Base-by-base conservation (phyloP, 805 yeast genomes). In the Saturnispora ahearnii region DNA sequence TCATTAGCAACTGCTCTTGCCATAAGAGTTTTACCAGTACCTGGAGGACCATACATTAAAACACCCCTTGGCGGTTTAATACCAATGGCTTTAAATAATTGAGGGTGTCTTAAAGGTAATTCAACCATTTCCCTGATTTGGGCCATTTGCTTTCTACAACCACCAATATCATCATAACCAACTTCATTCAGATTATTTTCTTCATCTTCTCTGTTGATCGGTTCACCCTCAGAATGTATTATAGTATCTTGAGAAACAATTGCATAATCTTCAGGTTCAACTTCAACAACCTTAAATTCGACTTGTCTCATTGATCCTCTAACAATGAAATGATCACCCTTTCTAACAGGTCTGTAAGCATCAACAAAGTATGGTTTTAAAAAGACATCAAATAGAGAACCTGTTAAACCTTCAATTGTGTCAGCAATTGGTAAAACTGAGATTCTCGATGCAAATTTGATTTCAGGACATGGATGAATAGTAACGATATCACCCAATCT, bases 1-100 rank as follows among this genome's bases (percentile, higher is more conserved):
- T 93, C 99, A 62, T 93, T 93, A 44, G 99, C 99, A 48, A 93
- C 99, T n/a, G 99, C 99, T 68, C 99, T 83, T 2, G 99, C 99
- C 96, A 93, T 89, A 59, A 93, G 76, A 31, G 99, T 93, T 72
- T 93, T 93, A 86, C 99, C 99, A 13, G 99, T 93, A 80, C 99
- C 99, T 32, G 99, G 99, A 45, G 99, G 99, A 64, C 99, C 99
- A 68, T 86, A 93, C 96, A 87, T 87, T 64, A 93, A 78, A 54
- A 93, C 89, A 74, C 99, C 99, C 69, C 88, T 87, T 57, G 99
- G 99, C 41, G 99, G 99, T 69, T 93, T 93, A 67, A 93, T 93
- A 79, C 99, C 99, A 63, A 93, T 91, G 36, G 95, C 82, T 74
- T 93, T 93, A 78, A 93, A 93, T 62, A 93, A 78, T 72, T 93